Conservation (phyloP, 208 protist genomes). For the Zelonia costaricensis region DNA sequence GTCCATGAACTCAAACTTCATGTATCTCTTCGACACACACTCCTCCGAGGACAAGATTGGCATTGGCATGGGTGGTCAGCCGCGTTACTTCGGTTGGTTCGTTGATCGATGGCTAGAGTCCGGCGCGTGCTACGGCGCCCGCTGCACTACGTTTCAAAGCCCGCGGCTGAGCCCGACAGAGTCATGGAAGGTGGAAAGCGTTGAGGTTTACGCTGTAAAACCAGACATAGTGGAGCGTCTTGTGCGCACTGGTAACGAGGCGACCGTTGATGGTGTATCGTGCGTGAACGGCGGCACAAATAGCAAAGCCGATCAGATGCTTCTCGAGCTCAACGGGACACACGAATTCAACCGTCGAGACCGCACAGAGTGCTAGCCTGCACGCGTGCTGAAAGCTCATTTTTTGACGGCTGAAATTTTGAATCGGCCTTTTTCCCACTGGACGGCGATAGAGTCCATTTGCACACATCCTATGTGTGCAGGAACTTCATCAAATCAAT, state of each 20-base stretch:
- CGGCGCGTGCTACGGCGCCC: constrained; percentile 38
- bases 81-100: constrained; percentile 70
- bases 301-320: constrained; percentile 40
- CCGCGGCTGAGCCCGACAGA: constrained; percentile 46
- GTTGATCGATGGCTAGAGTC: constrained; percentile 72
- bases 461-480: too few relatives aligned
- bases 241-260: not conserved
- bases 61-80: constrained; percentile 73
- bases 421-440: not conserved
- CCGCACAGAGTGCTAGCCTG: constrained; percentile 27
- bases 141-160: constrained; percentile 60
- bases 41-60: constrained; percentile 48
- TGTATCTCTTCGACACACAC: constrained; percentile 78
- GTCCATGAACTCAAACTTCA: constrained; percentile 69
- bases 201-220: constrained; percentile 67
- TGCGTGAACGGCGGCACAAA: constrained; percentile 29
- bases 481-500: too few relatives aligned
- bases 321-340: constrained; percentile 54
- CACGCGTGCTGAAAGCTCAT: not conserved
- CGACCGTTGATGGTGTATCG: constrained; percentile 3
- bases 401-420: too few relatives aligned
- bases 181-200: constrained; percentile 44
- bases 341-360: constrained; percentile 54
- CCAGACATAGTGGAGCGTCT: constrained; percentile 31
- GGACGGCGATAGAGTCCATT: not conserved